These are phyloP conservation scores for Collybia sordida DNA, from an alignment of 768 basidiomycete species.

Conservation along the genomic window DNA sequence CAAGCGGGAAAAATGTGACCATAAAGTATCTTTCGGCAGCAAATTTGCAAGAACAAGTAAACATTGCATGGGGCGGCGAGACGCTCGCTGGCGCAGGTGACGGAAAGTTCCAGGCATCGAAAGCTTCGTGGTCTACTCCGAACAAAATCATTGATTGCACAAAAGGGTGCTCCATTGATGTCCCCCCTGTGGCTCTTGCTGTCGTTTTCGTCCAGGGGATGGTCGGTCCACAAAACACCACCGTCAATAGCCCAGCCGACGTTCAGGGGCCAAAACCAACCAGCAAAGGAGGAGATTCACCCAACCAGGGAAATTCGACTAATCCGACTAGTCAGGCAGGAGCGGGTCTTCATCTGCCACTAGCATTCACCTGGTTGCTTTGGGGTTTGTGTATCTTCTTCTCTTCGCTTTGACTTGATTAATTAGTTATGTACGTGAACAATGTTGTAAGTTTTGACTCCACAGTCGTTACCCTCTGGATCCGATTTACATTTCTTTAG, in stretches of 20 bases:
- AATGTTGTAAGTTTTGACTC: too few relatives aligned
- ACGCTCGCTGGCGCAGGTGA: slow-evolving; percentile 42
- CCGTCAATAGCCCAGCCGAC: too few relatives aligned
- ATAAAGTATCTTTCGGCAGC: slow-evolving; percentile 52
- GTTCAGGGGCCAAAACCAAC: background rate
- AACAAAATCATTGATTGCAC: slow-evolving; percentile 39
- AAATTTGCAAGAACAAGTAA: slow-evolving; percentile 44
- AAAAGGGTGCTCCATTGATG: slow-evolving; percentile 43
- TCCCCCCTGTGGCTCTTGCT: slow-evolving; percentile 49
- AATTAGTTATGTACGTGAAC: too few relatives aligned
- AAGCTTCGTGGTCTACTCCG: slow-evolving; percentile 31
- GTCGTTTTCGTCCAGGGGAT: slow-evolving; percentile 36
- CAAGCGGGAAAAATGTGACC: slow-evolving; percentile 24
- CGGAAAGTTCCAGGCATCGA: slow-evolving; percentile 31
- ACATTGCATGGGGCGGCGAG: slow-evolving; percentile 64
- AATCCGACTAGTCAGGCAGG: too few relatives aligned
- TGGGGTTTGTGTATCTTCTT: too few relatives aligned
- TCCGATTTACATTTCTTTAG: too few relatives aligned
- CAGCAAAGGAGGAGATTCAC: too few relatives aligned
- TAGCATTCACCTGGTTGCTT: too few relatives aligned
- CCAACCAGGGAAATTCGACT: too few relatives aligned
- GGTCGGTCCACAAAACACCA: background rate
- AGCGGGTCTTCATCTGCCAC: too few relatives aligned
- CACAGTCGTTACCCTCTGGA: too few relatives aligned
- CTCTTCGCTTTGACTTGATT: too few relatives aligned